Percentiles rank a stretch among this genome's conserved stretches.
Conservation (phyloP, 352 stramenopile species). For the Phytophthora agathidicida region DNA sequence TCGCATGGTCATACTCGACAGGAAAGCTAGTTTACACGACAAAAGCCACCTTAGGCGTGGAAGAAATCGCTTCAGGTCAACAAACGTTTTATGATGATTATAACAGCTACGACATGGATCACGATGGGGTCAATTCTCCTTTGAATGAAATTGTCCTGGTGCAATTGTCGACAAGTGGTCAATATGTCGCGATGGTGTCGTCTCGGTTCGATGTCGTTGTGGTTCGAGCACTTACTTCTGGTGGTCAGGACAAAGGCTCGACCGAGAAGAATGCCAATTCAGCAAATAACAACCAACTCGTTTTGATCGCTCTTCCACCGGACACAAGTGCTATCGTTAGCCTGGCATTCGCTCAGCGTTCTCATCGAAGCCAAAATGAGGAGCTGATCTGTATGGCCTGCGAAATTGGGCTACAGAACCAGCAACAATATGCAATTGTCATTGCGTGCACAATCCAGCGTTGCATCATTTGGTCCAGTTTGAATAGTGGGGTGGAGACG, state of each 20-base stretch:
- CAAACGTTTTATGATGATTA: conserved; percentile 30
- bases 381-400: conserved; percentile 38
- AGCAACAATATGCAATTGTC: conserved; percentile 3
- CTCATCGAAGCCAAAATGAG: not conserved
- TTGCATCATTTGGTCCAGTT: conserved; percentile 32
- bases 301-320: conserved; percentile 14
- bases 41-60: conserved; percentile 35
- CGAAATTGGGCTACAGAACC: conserved; percentile 2
- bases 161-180: conserved; percentile 31
- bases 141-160: conserved; percentile 32
- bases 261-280: not conserved
- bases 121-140: too few species aligned
- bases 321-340: conserved; percentile 13
- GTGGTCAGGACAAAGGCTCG: not conserved
- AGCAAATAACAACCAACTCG: not conserved
- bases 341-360: conserved; percentile 25
- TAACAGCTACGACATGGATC: not conserved
- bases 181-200: conserved; percentile 27
- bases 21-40: conserved; percentile 40
- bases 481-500: conserved; percentile 4
- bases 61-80: conserved; percentile 34
- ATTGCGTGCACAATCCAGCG: conserved; percentile 13
- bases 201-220: conserved; percentile 26
- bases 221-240: conserved; percentile 16
- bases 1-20: conserved; percentile 40